Evolutionary conservation across 75 land plant genomes (phyloP).

Genomic region (Selaginella moellendorffii): DNA sequence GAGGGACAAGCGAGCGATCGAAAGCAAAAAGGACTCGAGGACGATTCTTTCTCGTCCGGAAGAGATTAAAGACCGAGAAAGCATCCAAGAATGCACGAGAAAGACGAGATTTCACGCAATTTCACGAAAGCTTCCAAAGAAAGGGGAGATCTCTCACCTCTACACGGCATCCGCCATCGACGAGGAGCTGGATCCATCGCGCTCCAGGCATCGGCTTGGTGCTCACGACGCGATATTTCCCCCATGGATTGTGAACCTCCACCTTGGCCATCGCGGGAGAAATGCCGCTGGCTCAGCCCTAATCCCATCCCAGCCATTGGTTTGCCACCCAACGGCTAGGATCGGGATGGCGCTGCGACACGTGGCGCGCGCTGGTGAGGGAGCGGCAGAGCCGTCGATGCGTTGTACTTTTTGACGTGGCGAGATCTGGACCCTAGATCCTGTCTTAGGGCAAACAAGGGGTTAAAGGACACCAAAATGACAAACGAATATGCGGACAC

Average conservation of each 20-base stretch:
- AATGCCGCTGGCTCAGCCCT: not conserved
- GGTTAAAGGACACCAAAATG: too few species aligned
- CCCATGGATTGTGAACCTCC: conserved; percentile 79
- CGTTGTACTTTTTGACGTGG: too few species aligned
- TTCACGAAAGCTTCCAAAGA: not conserved
- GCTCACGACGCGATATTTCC: conserved; percentile 72
- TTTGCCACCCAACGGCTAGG: not conserved
- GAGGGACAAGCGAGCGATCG: too few species aligned
- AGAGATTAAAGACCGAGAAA: not conserved
- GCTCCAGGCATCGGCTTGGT: conserved; percentile 96
- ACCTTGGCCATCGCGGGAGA: conserved; percentile 17
- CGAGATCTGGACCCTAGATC: too few species aligned
- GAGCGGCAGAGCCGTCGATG: too few species aligned
- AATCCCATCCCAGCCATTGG: not conserved
- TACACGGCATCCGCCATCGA: conserved; percentile 69
- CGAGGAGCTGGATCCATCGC: conserved; percentile 74
- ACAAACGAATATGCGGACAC: too few species aligned
- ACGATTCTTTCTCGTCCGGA: too few species aligned
- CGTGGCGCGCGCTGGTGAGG: not conserved
- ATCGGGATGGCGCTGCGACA: not conserved
- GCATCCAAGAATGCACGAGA: not conserved
- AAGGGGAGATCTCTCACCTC: conserved; percentile 30
- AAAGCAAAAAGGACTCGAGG: too few species aligned
- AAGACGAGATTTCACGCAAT: too few species aligned
- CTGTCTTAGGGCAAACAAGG: too few species aligned